These are phyloP conservation scores for Aspergillus ochraceus DNA, from an alignment of 2,329 filamentous ascomycete genomes.

Conservation along the genomic window DNA sequence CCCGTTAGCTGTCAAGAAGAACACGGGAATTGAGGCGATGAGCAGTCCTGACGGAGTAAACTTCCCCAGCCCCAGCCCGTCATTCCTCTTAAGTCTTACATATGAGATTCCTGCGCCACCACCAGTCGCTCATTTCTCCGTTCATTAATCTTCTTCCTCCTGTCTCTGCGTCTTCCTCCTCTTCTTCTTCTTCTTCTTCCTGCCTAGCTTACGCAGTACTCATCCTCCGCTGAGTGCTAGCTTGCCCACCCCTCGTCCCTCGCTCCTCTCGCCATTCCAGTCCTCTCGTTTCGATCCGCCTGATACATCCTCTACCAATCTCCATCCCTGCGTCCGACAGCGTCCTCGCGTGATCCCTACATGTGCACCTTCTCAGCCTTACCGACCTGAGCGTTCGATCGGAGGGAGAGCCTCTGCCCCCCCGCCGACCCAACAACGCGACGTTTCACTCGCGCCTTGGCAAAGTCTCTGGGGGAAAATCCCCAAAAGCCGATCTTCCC, in stretches of 20 bases:
- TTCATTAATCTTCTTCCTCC: not conserved
- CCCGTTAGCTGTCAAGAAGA: too few relatives aligned
- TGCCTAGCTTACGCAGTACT: not conserved
- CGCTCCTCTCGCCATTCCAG: not conserved
- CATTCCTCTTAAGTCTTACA: too few relatives aligned
- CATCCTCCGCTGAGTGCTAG: too few relatives aligned
- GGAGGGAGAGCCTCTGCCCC: conserved; percentile 19
- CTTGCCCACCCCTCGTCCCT: not conserved
- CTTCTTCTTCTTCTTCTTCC: not conserved
- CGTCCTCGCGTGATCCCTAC: not conserved
- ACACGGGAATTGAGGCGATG: too few relatives aligned
- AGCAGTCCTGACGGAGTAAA: too few relatives aligned
- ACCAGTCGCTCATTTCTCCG: not conserved
- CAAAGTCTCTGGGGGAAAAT: conserved; percentile 9
- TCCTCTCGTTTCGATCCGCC: not conserved
- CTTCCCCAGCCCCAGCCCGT: too few relatives aligned
- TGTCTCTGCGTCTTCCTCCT: not conserved
- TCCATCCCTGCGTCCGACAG: not conserved
- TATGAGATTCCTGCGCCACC: not conserved
- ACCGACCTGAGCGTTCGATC: conserved; percentile 18
- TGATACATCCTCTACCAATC: not conserved
- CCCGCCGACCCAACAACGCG: conserved; percentile 13
- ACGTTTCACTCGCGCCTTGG: conserved; percentile 23
- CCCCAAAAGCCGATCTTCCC: not conserved
- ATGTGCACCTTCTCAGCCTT: conserved; percentile 19